A percentile compares a stretch with the other conserved stretches of the same genome.
These are phyloP conservation scores for Acer negundo DNA, from an alignment of 345 rosid species.

Conservation along the genomic window DNA sequence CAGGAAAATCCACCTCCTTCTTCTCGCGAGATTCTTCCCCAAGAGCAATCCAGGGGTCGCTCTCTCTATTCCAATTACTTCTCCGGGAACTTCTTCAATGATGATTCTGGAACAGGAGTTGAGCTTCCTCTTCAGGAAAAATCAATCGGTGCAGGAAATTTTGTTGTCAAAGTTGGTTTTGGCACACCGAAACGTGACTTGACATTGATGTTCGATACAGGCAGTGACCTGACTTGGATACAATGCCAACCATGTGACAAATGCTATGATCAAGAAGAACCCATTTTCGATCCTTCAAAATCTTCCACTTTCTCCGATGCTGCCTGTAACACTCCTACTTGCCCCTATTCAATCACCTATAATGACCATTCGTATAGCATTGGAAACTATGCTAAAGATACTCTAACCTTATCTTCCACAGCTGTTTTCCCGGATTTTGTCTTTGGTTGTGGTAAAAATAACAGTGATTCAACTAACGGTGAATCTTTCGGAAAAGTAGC, in stretches of 20 bases:
- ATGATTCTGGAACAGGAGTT: not conserved
- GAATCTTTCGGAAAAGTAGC: not conserved
- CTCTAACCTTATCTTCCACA: slow-evolving; percentile 7
- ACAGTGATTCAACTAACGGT: too few species aligned
- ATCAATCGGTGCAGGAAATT: not conserved
- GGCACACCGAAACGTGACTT: slow-evolving; percentile 20
- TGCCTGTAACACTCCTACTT: not conserved
- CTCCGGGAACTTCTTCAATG: not conserved
- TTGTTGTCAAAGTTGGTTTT: slow-evolving; percentile 21
- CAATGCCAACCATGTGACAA: slow-evolving; percentile 12
- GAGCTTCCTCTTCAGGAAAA: not conserved
- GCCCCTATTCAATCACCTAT: not conserved
- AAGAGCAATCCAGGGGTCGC: slow-evolving; percentile 21
- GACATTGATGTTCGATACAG: slow-evolving; percentile 27
- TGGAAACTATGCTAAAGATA: slow-evolving; percentile 14
- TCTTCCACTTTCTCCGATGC: slow-evolving; percentile 25
- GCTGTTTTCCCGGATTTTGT: not conserved
- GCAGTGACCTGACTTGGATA: slow-evolving; percentile 31
- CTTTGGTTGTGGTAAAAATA: slow-evolving; percentile 24
- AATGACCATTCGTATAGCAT: not conserved
- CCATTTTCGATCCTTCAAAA: slow-evolving; percentile 13
- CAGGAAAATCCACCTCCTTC: not conserved
- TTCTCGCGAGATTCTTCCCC: slow-evolving; percentile 1
- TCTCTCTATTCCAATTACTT: not conserved
- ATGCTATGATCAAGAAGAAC: not conserved